Conservation (phyloP, 768 basidiomycete genomes). For the Tricholoma bakamatsutake region DNA sequence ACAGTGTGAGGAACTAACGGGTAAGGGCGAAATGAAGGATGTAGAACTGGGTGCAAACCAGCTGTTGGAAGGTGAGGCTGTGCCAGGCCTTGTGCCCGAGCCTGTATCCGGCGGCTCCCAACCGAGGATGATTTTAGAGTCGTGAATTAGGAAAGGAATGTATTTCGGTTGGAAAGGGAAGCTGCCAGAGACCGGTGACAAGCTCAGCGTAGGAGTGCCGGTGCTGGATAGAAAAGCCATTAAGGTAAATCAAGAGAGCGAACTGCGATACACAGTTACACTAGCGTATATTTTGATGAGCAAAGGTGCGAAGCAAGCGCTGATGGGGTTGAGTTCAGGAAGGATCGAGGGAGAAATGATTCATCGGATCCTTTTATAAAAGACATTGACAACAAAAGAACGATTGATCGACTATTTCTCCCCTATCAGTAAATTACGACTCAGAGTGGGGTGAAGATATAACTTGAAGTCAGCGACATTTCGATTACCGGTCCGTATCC, state of each 20-base stretch:
- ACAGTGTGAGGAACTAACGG: constrained; percentile 38
- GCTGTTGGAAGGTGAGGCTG: constrained; percentile 30
- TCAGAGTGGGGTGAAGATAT: not conserved
- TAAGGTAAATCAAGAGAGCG: not conserved
- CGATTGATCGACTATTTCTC: not conserved
- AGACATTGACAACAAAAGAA: too few species aligned
- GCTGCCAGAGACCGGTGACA: constrained; percentile 28
- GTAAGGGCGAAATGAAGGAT: constrained; percentile 30
- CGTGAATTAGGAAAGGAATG: constrained; percentile 22
- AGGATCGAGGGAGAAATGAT: not conserved
- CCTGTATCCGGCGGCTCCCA: constrained; percentile 13
- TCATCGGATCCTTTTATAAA: not conserved
- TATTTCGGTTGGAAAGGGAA: constrained; percentile 34
- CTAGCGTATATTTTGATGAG: not conserved
- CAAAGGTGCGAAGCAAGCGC: not conserved
- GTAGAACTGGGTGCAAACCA: constrained; percentile 32
- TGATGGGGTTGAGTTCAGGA: not conserved
- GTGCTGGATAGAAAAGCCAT: constrained; percentile 14
- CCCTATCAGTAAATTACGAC: not conserved
- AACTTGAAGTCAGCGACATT: not conserved
- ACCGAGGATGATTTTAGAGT: constrained; percentile 27
- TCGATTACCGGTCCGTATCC: not conserved
- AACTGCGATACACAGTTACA: not conserved
- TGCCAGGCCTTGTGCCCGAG: constrained; percentile 14
- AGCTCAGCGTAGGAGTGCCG: constrained; percentile 24